phyloP scores from a whole-genome alignment of 116 monocot species.

The Trichopus zeylanicus region DNA sequence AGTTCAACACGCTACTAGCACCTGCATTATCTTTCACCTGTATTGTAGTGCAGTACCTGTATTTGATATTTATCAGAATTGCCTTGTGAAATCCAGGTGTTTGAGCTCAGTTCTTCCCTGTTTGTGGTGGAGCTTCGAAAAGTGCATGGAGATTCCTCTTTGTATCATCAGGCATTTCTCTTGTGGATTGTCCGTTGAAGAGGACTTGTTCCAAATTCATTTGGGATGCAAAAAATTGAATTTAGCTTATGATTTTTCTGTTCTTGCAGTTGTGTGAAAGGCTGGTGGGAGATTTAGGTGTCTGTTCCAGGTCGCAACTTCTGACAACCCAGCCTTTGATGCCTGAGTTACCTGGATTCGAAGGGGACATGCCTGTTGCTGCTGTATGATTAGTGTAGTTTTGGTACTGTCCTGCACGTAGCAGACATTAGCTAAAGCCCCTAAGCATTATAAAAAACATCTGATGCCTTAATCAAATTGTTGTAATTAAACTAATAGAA shows the following conservation, averaged over 20 bases:
- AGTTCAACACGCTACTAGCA: too few relatives aligned
- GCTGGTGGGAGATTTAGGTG: not conserved
- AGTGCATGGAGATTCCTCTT: conserved; percentile 7
- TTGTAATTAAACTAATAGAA: too few relatives aligned
- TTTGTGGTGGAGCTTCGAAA: conserved; percentile 17
- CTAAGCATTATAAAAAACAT: too few relatives aligned
- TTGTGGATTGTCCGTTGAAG: not conserved
- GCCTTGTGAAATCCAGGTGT: conserved; percentile 2
- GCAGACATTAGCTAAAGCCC: too few relatives aligned
- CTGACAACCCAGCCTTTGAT: not conserved
- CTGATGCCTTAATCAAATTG: too few relatives aligned
- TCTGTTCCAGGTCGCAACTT: not conserved
- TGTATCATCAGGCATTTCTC: conserved; percentile 4
- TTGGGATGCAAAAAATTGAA: not conserved
- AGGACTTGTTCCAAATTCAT: not conserved
- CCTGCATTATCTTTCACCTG: not conserved
- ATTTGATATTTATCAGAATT: not conserved
- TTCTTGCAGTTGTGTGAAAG: not conserved
- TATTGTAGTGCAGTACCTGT: not conserved
- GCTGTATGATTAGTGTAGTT: not conserved
- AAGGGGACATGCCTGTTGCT: not conserved
- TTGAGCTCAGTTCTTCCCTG: conserved; percentile 13
- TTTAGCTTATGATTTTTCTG: not conserved
- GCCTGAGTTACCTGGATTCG: not conserved
- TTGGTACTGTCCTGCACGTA: not conserved